Conservation (phyloP, 2,329 filamentous ascomycete genomes). For the Fusarium lyarnte region DNA sequence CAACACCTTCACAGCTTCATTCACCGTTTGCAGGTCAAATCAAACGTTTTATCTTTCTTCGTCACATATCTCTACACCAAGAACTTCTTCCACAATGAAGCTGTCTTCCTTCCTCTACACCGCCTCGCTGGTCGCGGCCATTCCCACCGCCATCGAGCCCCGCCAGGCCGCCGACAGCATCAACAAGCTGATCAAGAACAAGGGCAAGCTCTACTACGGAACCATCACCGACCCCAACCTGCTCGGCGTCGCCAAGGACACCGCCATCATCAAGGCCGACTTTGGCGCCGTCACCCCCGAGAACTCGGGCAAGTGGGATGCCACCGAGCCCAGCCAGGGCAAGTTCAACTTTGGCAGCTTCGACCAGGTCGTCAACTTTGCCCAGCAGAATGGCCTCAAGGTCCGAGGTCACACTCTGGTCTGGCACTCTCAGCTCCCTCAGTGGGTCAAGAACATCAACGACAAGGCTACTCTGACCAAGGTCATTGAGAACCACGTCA, state of each 20-base stretch:
- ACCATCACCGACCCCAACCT: constrained; percentile 64
- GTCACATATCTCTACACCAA: not conserved
- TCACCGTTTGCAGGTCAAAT: constrained; percentile 20
- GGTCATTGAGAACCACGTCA: constrained; percentile 69
- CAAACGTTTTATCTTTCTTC: not conserved
- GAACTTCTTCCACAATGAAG: constrained; percentile 3
- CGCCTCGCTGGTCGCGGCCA: constrained; percentile 25
- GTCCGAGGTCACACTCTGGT: constrained; percentile 73
- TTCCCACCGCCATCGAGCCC: constrained; percentile 15
- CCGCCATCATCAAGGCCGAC: constrained; percentile 65
- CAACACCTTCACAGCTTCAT: not conserved
- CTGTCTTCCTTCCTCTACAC: constrained; percentile 18
- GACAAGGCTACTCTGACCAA: constrained; percentile 61
- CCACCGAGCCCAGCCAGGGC: constrained; percentile 49
- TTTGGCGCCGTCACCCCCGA: constrained; percentile 74
- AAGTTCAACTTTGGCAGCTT: constrained; percentile 66
- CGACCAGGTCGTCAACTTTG: constrained; percentile 70
- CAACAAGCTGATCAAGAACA: constrained; percentile 55
- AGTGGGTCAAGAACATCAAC: constrained; percentile 67
- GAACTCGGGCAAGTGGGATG: constrained; percentile 78
- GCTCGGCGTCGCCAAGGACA: constrained; percentile 53
- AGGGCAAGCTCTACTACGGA: constrained; percentile 73
- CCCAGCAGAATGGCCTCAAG: constrained; percentile 59
- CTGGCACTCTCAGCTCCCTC: constrained; percentile 70
- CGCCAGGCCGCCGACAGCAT: constrained; percentile 10